phyloP scores from a whole-genome alignment of 1,139 yeast species.

The Geotrichum cucujoidarum region DNA sequence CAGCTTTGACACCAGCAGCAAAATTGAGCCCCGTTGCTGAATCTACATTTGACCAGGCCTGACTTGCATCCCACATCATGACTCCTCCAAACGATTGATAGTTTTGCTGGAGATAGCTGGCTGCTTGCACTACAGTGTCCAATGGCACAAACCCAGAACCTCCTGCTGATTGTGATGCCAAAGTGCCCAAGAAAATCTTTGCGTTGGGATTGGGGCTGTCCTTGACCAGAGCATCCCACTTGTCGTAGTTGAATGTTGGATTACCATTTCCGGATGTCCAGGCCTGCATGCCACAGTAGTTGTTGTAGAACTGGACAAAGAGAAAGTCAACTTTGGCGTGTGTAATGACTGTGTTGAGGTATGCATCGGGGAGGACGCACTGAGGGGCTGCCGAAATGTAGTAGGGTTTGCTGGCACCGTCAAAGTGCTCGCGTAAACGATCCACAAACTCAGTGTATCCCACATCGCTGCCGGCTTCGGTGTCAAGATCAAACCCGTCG shows the following conservation, averaged over 20 bases:
- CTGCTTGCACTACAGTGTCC: conserved; percentile 7
- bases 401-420: conserved; percentile 46
- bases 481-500: conserved; percentile 71
- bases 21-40: conserved; percentile 31
- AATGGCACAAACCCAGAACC: conserved; percentile 60
- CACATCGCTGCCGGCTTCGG: conserved; percentile 49
- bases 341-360: conserved; percentile 63
- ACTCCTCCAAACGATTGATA: conserved; percentile 70
- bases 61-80: conserved; percentile 89
- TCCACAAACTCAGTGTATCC: conserved; percentile 53
- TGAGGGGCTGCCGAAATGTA: conserved; percentile 93
- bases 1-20: conserved; percentile 45
- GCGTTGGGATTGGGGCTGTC: conserved; percentile 61
- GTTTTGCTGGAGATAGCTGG: conserved; percentile 36
- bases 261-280: conserved; percentile 2
- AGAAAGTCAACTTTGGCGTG: conserved; percentile 73
- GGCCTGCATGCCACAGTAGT: conserved; percentile 53
- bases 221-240: conserved; percentile 71
- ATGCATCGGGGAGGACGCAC: conserved; percentile 87
- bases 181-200: conserved; percentile 63
- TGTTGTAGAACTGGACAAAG: conserved; percentile 89
- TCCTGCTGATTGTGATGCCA: conserved; percentile 68
- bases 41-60: conserved; percentile 52
- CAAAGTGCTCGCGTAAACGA: conserved; percentile 52
- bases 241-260: conserved; percentile 66